Evolutionary conservation across 257 asterid genomes (phyloP).

Genomic region (Solanum sparsipilum): DNA sequence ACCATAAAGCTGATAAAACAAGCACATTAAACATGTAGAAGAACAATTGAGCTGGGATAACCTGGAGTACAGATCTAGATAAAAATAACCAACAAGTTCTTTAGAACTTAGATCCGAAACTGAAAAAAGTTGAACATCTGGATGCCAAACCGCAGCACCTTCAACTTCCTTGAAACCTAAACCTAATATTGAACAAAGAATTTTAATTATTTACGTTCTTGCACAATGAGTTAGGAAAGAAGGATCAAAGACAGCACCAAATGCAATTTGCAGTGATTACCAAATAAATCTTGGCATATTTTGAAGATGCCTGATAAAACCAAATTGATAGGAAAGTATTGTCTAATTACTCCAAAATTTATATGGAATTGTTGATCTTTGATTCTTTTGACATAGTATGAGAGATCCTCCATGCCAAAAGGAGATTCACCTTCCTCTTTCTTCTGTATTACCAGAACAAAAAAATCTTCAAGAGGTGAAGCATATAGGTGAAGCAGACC

Average conservation of each 20-base stretch:
- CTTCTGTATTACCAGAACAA: constrained; percentile 36
- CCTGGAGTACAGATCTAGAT: constrained; percentile 84
- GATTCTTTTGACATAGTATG: constrained; percentile 59
- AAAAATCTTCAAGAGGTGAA: constrained; percentile 5
- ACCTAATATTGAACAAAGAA: constrained; percentile 32
- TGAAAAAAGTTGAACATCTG: constrained; percentile 71
- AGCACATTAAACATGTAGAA: not conserved
- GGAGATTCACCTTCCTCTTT: constrained; percentile 71
- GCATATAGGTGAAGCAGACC: not conserved
- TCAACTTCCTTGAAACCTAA: constrained; percentile 64
- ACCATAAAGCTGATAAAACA: not conserved
- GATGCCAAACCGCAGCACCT: constrained; percentile 78
- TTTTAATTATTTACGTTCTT: not conserved
- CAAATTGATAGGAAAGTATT: constrained; percentile 68
- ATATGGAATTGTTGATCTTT: constrained; percentile 57
- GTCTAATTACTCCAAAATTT: constrained; percentile 74
- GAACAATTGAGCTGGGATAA: constrained; percentile 8
- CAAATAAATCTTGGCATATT: constrained; percentile 88
- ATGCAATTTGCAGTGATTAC: constrained; percentile 21
- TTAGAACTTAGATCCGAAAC: constrained; percentile 70
- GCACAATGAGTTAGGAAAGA: not conserved
- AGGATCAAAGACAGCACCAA: not conserved
- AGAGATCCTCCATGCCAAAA: constrained; percentile 81
- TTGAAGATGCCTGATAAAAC: constrained; percentile 92
- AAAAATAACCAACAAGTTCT: constrained; percentile 76